Evolutionary conservation across 768 basidiomycete species (phyloP), one percentile per base, ranked within the genome.

Genomic region (Candolleomyces eurysporus): DNA sequence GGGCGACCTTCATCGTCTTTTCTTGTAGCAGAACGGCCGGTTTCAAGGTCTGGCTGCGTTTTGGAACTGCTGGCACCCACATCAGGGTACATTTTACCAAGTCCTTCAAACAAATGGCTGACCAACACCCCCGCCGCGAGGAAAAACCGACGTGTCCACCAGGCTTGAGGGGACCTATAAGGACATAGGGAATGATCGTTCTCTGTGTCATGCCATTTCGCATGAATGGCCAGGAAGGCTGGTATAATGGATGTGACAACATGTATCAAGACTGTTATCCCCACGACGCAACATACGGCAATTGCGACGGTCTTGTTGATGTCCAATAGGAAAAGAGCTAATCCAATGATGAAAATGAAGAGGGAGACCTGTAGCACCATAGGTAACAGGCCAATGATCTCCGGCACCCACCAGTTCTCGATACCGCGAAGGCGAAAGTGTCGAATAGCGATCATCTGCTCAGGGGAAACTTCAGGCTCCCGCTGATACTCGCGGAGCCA

Each of bases 371-470:
- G 74, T 10, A 76, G 65, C 8, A 73, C 55, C 9, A 75, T 55
- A 9, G 72, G 73, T 13, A 76, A 66, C 5, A 64, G 42, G 4
- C 71, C 64, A 4, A 74, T 48, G 26, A 75, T 72, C 19, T 53
- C 51, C 0, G 70, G 69, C 14, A 76, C 69, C 22, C 67, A 59
- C 75, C 75, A 76, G 8, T 51, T 56, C 9, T 66, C 21, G 22
- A 75, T 61, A 6, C 71, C 73, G 30, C 73, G 68, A 49, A 69
- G 68, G 6, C 72, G 72, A 58, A 73, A 61, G 36, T 73, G 70
- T 8, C 72, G 67, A 4, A 69, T 55, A 14, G 65, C 60, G 10
- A 68, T 43, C 4, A 65, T 63, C 40, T 64, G 63, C 49, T 67
- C 62, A 16, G 57, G 62, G 17, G 66, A 50, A 14, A 69, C 56